Evolutionary conservation across 2,329 filamentous ascomycete species (phyloP).

Genomic region (Elsinoe perseae): DNA sequence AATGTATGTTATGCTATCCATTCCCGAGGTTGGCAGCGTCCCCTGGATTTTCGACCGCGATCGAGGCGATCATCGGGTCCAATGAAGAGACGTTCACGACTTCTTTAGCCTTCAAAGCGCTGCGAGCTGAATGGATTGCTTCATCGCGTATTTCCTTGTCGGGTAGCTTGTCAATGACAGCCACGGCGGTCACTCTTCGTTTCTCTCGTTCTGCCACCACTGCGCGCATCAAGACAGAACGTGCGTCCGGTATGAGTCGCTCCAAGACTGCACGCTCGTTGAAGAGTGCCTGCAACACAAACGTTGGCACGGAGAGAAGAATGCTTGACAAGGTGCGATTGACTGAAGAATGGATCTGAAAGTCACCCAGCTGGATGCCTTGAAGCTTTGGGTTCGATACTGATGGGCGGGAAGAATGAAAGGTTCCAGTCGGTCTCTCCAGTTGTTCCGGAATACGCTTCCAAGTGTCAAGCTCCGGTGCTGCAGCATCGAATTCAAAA

Average conservation of each 20-base stretch:
- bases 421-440: not conserved
- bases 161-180: not conserved
- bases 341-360: slow-evolving; percentile 11
- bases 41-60: not conserved
- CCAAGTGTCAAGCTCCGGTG: slow-evolving; percentile 1
- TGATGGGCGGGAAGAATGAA: slow-evolving; percentile 8
- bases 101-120: not conserved
- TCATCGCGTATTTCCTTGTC: not conserved
- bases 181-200: not conserved
- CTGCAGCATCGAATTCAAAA: slow-evolving; percentile 7
- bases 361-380: slow-evolving; percentile 10
- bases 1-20: not conserved
- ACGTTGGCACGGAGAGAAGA: slow-evolving; percentile 10
- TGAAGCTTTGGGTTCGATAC: slow-evolving; percentile 11
- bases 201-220: slow-evolving; percentile 1
- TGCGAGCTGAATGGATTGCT: not conserved
- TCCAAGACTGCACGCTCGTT: slow-evolving; percentile 6
- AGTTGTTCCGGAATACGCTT: slow-evolving; percentile 2
- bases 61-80: not conserved
- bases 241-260: not conserved
- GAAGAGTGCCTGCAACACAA: slow-evolving; percentile 10
- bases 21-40: not conserved
- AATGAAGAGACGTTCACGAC: not conserved
- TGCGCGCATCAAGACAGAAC: not conserved
- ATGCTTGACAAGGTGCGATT: slow-evolving; percentile 13